Conservation (phyloP, 305 asterid species). For the Euphrasia arctica region DNA sequence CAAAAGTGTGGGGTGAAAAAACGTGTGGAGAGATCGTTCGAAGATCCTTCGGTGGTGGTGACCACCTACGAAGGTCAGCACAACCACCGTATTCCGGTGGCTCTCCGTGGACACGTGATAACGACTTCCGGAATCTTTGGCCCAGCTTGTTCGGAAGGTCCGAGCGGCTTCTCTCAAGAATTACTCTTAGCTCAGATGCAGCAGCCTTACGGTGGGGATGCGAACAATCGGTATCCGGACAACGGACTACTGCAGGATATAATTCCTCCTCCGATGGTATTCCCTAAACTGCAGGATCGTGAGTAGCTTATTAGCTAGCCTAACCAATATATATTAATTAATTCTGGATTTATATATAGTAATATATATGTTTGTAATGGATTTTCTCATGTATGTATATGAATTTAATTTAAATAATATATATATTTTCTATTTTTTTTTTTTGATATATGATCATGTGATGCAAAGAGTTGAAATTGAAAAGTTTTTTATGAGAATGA, state of each 20-base stretch:
- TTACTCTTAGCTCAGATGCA: constrained; percentile 28
- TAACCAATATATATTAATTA: constrained; percentile 26
- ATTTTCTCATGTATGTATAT: too few species aligned
- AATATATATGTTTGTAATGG: too few species aligned
- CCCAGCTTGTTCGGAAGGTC: constrained; percentile 20
- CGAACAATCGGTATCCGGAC: constrained; percentile 35
- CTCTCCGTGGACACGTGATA: constrained; percentile 49
- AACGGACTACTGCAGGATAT: constrained; percentile 64
- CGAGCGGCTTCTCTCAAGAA: constrained; percentile 31
- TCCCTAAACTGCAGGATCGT: too few species aligned
- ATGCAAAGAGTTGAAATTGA: too few species aligned
- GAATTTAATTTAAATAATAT: too few species aligned
- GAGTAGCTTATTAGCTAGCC: too few species aligned
- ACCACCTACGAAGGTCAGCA: constrained; percentile 94
- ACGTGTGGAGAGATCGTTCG: constrained; percentile 78
- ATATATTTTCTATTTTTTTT: too few species aligned
- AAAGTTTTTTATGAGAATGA: too few species aligned
- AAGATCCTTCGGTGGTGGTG: constrained; percentile 69
- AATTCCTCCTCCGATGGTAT: constrained; percentile 39
- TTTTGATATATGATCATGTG: too few species aligned
- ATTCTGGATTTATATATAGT: neutral
- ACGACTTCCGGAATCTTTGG: constrained; percentile 38
- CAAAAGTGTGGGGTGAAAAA: constrained; percentile 82
- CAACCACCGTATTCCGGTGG: constrained; percentile 66
- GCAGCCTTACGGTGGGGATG: constrained; percentile 36